Evolutionary conservation across 192 early-diverging fungal species (phyloP).

Genomic region (Backusella liffmaniae): DNA sequence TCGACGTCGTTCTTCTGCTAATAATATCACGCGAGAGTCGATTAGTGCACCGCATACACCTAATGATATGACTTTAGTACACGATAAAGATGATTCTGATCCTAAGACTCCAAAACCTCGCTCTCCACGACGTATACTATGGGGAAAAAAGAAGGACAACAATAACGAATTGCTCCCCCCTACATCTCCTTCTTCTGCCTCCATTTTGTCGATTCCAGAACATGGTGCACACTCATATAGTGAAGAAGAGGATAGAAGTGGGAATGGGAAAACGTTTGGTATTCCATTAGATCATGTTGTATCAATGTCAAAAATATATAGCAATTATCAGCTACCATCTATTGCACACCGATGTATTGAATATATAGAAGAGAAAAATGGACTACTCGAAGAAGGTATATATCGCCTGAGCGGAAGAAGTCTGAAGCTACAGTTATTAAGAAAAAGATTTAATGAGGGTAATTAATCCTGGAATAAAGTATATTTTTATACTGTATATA

Average conservation of each 20-base stretch:
- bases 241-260: constrained; percentile 19
- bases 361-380: constrained; percentile 89
- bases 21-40: background rate
- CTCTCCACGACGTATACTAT: constrained; percentile 21
- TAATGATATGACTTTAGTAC: background rate
- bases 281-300: constrained; percentile 79
- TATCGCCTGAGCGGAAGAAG: constrained; percentile 88
- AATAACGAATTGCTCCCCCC: background rate
- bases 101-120: constrained; percentile 24
- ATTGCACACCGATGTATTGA: constrained; percentile 96
- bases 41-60: background rate
- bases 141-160: constrained; percentile 19
- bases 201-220: background rate
- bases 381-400: constrained; percentile 90
- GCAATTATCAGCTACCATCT: constrained; percentile 81
- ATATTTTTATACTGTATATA: background rate
- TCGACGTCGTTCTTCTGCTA: background rate
- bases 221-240: background rate
- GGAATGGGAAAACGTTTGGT: constrained; percentile 61
- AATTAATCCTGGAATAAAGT: background rate
- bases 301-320: constrained; percentile 65
- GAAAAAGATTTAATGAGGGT: constrained; percentile 74
- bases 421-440: constrained; percentile 68
- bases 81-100: background rate
- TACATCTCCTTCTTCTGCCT: background rate